These are phyloP conservation scores for Nannizziopsis barbatae DNA, from an alignment of 2,329 filamentous ascomycete species.

Conservation along the genomic window DNA sequence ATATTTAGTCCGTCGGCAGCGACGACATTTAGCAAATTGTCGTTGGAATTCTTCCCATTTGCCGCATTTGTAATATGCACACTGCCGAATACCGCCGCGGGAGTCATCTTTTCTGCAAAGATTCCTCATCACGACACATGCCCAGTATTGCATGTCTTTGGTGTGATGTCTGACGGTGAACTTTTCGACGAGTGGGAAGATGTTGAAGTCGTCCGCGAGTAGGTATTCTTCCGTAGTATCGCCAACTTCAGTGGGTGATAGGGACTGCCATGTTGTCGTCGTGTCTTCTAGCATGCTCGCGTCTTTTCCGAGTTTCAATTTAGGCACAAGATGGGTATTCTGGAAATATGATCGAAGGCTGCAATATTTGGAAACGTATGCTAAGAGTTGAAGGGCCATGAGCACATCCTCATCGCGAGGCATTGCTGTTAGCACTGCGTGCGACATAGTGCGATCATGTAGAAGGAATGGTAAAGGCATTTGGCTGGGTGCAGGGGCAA, in stretches of 20 bases:
- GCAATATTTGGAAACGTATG: slow-evolving; percentile 98
- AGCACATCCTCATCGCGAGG: slow-evolving; percentile 94
- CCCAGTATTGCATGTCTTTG: slow-evolving; percentile 99
- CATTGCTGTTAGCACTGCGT: slow-evolving; percentile 76
- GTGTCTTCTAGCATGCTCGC: slow-evolving; percentile 68
- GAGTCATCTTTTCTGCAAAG: slow-evolving; percentile 96
- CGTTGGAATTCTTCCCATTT: slow-evolving; percentile 97
- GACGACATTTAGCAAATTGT: slow-evolving; percentile 94
- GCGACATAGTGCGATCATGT: slow-evolving; percentile 58
- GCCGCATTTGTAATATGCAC: slow-evolving; percentile 94
- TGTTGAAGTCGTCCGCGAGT: slow-evolving; percentile 89
- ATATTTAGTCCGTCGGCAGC: slow-evolving; percentile 93
- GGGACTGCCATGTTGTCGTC: slow-evolving; percentile 29
- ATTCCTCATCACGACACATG: slow-evolving; percentile 96
- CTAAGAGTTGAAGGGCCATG: slow-evolving; percentile 92
- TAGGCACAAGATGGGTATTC: slow-evolving; percentile 82
- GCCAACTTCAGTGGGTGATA: slow-evolving; percentile 20
- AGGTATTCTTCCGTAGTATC: slow-evolving; percentile 78
- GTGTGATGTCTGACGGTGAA: slow-evolving; percentile 93
- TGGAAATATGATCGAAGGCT: slow-evolving; percentile 93
- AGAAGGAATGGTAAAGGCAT: slow-evolving; percentile 69
- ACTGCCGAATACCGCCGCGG: slow-evolving; percentile 86
- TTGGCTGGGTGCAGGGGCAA: slow-evolving; percentile 54
- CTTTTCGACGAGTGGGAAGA: slow-evolving; percentile 95
- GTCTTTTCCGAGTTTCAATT: slow-evolving; percentile 79